Conservation (phyloP, 148 eudicot genomes). For the Rhododendron ovatum region DNA sequence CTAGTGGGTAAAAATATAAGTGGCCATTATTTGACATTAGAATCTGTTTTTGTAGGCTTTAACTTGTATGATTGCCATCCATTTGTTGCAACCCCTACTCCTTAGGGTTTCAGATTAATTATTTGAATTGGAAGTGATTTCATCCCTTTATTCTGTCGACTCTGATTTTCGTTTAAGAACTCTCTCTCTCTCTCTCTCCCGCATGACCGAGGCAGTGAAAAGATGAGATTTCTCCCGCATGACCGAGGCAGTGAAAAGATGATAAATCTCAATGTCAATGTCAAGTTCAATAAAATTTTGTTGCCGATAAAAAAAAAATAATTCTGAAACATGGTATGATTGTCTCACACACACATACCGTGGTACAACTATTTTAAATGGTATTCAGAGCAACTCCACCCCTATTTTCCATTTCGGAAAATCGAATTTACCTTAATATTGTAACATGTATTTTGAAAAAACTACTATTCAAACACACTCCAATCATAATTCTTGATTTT, state of each 20-base stretch:
- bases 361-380: no score
- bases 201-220: no score
- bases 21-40: not conserved
- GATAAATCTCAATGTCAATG: no score
- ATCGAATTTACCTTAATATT: not conserved
- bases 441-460: no score
- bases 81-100: not conserved
- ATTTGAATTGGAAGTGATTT: not conserved
- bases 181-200: not conserved
- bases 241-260: no score
- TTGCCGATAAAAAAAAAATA: no score
- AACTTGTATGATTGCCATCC: not conserved
- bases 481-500: not conserved
- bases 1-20: not conserved
- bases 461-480: not conserved
- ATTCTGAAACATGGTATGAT: no score
- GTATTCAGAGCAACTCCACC: not conserved
- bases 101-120: not conserved
- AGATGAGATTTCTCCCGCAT: no score
- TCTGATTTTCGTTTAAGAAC: not conserved
- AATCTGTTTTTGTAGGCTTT: not conserved
- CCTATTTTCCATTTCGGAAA: not conserved
- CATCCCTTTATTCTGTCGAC: not conserved
- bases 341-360: no score
- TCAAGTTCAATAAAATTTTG: no score